phyloP scores from a whole-genome alignment of 345 rosid genomes.

The Zanthoxylum bungeanum region DNA sequence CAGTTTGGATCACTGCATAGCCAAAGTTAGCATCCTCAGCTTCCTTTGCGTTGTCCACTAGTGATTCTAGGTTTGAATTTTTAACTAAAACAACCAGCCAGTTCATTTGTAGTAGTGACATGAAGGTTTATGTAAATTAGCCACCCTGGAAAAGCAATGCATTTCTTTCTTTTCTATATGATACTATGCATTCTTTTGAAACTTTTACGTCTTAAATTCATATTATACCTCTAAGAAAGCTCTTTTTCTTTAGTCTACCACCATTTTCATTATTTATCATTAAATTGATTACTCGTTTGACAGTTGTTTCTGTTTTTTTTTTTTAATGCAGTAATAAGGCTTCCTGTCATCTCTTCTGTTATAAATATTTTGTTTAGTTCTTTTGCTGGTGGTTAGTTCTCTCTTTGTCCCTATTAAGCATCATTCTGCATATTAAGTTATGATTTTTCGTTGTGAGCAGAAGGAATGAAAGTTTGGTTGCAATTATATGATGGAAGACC shows the following conservation, averaged over 20 bases:
- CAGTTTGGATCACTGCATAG: too few species aligned
- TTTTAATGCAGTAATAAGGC: neutral
- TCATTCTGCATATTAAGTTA: neutral
- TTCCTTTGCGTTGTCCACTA: neutral
- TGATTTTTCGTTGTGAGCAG: slow-evolving; percentile 39
- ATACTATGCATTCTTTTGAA: neutral
- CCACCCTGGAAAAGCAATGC: neutral
- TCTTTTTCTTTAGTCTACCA: neutral
- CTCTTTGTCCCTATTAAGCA: neutral
- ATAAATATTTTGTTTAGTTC: neutral
- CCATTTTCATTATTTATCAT: neutral
- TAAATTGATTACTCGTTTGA: neutral
- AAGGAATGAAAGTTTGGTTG: slow-evolving; percentile 76
- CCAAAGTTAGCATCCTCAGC: neutral
- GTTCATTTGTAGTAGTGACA: slow-evolving; percentile 6
- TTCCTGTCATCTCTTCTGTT: neutral
- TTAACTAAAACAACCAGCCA: neutral
- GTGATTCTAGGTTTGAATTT: neutral
- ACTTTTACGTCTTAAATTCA: neutral
- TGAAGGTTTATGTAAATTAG: neutral
- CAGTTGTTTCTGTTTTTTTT: neutral
- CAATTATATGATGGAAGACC: slow-evolving; percentile 76
- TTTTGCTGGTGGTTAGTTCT: neutral
- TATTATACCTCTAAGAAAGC: neutral
- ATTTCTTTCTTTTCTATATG: neutral